These are phyloP conservation scores for Leavenworthia alabamica DNA, from an alignment of 345 rosid genomes.

Conservation along the genomic window DNA sequence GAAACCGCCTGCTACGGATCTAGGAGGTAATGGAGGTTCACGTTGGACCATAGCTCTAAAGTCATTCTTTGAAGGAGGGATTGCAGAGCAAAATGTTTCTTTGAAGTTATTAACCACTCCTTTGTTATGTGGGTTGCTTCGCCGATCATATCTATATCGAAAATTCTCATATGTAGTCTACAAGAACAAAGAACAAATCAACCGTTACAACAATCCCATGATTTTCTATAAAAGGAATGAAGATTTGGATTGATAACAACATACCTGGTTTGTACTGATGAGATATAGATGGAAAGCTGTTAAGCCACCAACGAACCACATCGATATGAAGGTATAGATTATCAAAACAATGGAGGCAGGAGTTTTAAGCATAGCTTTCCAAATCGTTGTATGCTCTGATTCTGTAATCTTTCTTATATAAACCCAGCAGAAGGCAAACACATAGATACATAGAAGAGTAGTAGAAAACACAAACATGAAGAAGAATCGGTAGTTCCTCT, in stretches of 20 bases:
- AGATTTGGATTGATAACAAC: not conserved
- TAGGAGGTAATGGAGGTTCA: constrained; percentile 60
- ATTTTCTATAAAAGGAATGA: not conserved
- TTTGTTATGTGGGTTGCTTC: constrained; percentile 72
- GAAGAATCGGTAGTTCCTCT: constrained; percentile 98
- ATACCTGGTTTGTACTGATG: constrained; percentile 92
- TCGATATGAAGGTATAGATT: constrained; percentile 75
- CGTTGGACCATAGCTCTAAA: constrained; percentile 67
- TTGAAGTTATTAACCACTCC: constrained; percentile 68
- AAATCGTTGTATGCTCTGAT: constrained; percentile 43
- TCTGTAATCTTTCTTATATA: constrained; percentile 69
- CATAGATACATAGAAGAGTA: constrained; percentile 78
- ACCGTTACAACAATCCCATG: not conserved
- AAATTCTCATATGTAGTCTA: constrained; percentile 98
- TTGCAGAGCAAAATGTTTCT: constrained; percentile 59
- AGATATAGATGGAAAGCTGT: constrained; percentile 86
- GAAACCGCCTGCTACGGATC: constrained; percentile 63
- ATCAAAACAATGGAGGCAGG: constrained; percentile 79
- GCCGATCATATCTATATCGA: constrained; percentile 76
- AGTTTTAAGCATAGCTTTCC: constrained; percentile 39
- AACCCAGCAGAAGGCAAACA: constrained; percentile 95
- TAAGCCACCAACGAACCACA: constrained; percentile 99
- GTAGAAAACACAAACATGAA: constrained; percentile 87
- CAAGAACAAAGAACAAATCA: constrained; percentile 7
- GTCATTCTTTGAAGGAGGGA: constrained; percentile 71